Conservation (phyloP, 805 yeast genomes). For the Metschnikowia rubicola region DNA sequence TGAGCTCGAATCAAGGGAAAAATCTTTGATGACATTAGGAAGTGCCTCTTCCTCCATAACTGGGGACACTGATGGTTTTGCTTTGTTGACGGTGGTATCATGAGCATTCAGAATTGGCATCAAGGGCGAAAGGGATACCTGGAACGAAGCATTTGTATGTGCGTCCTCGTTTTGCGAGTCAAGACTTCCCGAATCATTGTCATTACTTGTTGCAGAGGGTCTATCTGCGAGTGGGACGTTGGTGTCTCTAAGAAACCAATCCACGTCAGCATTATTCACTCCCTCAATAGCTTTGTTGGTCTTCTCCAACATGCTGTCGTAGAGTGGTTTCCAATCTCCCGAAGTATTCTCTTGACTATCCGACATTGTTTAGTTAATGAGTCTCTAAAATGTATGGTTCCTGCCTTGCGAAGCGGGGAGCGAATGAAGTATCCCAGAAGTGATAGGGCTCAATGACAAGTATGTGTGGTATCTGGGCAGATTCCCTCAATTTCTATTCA, state of each 20-base stretch:
- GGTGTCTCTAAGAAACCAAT: constrained; percentile 49
- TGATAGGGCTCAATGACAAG: too few species aligned
- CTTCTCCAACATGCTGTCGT: constrained; percentile 11
- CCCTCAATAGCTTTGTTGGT: constrained; percentile 21
- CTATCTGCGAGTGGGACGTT: constrained; percentile 7
- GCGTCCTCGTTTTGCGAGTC: neutral
- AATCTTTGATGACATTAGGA: constrained; percentile 1
- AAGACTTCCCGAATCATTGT: neutral
- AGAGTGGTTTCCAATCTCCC: constrained; percentile 12
- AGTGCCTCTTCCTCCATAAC: constrained; percentile 23
- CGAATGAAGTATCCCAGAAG: too few species aligned
- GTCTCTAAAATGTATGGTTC: too few species aligned
- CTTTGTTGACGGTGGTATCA: constrained; percentile 26
- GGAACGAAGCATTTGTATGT: neutral
- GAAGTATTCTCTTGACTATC: too few species aligned
- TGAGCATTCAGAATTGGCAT: constrained; percentile 28
- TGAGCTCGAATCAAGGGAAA: constrained; percentile 1
- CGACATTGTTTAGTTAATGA: too few species aligned
- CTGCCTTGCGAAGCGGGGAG: too few species aligned
- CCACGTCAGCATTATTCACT: constrained; percentile 43
- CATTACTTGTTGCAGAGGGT: neutral
- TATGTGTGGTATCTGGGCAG: too few species aligned
- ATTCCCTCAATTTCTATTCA: too few species aligned
- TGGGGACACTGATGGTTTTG: constrained; percentile 32
- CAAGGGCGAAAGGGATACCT: constrained; percentile 20